A percentile compares a stretch with the other conserved stretches of the same genome.
Conservation (phyloP, 73 alveolate species). For the Paramecium primaurelia region DNA sequence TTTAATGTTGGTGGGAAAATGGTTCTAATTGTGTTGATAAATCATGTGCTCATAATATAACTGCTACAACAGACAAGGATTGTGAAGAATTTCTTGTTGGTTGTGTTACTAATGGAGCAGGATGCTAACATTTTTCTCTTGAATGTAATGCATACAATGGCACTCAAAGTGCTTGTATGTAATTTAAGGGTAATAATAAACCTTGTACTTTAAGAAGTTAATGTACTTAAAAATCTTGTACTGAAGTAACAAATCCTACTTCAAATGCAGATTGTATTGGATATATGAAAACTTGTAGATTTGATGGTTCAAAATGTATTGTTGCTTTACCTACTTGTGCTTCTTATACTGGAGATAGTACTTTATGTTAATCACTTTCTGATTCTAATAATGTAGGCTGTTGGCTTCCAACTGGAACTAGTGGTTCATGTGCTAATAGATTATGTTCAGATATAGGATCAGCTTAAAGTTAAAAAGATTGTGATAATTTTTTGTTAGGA, state of each 20-base stretch:
- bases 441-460: background rate
- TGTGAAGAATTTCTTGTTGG: background rate
- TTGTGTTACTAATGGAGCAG: constrained; percentile 9
- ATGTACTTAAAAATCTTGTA: background rate
- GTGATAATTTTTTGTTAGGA: background rate
- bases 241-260: background rate
- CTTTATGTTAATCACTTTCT: background rate
- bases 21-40: background rate
- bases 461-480: background rate
- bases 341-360: background rate
- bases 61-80: background rate
- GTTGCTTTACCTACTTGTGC: background rate
- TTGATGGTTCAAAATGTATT: constrained; percentile 17
- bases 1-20: background rate
- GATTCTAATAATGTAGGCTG: background rate
- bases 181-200: background rate
- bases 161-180: background rate
- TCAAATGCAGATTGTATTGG: background rate
- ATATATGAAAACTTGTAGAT: background rate
- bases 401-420: background rate
- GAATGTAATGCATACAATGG: background rate
- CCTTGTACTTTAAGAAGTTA: background rate
- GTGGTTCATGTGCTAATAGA: constrained; percentile 1
- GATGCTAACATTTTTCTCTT: background rate
- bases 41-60: background rate